phyloP scores from a whole-genome alignment of 768 basidiomycete species.

The Mycena metata region DNA sequence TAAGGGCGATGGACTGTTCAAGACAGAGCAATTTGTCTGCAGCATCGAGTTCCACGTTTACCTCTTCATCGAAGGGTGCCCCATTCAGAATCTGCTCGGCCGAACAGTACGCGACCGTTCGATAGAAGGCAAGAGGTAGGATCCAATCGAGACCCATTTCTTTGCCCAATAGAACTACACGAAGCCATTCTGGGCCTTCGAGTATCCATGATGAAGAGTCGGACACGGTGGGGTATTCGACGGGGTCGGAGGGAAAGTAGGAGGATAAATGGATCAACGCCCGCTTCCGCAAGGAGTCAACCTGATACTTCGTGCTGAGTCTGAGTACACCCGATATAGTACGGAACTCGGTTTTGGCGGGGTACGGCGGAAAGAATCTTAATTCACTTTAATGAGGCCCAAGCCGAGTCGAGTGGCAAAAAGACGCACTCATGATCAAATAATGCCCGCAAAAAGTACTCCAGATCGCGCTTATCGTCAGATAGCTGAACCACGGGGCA shows the following conservation, averaged over 20 bases:
- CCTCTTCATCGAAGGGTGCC: no score
- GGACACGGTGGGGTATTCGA: neutral
- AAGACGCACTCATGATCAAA: conserved; percentile 30
- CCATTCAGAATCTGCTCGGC: no score
- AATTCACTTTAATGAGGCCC: no score
- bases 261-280: conserved; percentile 25
- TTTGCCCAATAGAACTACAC: neutral
- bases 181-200: neutral
- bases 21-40: no score
- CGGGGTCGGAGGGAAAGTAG: neutral
- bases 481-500: conserved; percentile 35
- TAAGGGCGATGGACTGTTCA: no score
- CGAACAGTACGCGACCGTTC: no score
- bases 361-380: conserved; percentile 21
- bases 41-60: no score
- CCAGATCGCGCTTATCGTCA: conserved; percentile 20
- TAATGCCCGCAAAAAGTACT: conserved; percentile 27
- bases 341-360: neutral
- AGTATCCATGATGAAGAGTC: neutral
- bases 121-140: no score
- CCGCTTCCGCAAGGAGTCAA: conserved; percentile 15
- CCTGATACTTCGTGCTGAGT: conserved; percentile 32
- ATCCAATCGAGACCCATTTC: no score
- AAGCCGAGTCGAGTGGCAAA: no score
- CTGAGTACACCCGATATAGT: conserved; percentile 17